phyloP scores from a whole-genome alignment of 768 basidiomycete species.

The Lyophyllum semitale region DNA sequence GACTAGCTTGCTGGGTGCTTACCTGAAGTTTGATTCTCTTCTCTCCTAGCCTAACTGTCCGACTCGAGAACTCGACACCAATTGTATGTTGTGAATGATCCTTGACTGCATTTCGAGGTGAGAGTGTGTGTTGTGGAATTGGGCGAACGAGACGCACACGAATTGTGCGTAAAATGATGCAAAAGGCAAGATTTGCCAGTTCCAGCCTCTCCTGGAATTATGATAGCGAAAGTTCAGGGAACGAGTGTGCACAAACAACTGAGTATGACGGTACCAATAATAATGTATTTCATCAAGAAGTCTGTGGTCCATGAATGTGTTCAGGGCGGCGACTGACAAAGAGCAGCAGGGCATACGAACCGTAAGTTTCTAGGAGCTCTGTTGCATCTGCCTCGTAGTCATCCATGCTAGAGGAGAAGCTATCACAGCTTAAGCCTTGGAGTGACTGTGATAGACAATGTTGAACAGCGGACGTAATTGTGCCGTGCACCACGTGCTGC shows the following conservation, averaged over 20 bases:
- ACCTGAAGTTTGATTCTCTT: slow-evolving; percentile 96
- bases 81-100: slow-evolving; percentile 97
- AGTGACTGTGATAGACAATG: not conserved
- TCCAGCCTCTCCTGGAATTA: slow-evolving; percentile 81
- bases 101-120: slow-evolving; percentile 64
- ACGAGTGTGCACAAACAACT: slow-evolving; percentile 9
- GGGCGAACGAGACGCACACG: slow-evolving; percentile 63
- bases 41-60: slow-evolving; percentile 91
- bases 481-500: not conserved
- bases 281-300: slow-evolving; percentile 98
- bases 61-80: slow-evolving; percentile 96
- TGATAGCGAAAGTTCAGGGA: not conserved
- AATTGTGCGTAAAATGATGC: slow-evolving; percentile 95
- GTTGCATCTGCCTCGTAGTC: slow-evolving; percentile 84
- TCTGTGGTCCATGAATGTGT: slow-evolving; percentile 52
- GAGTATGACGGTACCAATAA: slow-evolving; percentile 69
- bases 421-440: slow-evolving; percentile 13
- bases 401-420: slow-evolving; percentile 48
- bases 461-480: not conserved
- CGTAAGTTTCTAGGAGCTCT: slow-evolving; percentile 93
- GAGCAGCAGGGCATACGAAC: slow-evolving; percentile 39
- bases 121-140: slow-evolving; percentile 1
- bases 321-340: not conserved
- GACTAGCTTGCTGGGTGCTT: slow-evolving; percentile 19
- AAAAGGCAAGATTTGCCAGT: slow-evolving; percentile 97